Percentiles rank a stretch among this genome's conserved stretches.
Conservation (phyloP, 306 rosid species). For the Carpinus viminea region DNA sequence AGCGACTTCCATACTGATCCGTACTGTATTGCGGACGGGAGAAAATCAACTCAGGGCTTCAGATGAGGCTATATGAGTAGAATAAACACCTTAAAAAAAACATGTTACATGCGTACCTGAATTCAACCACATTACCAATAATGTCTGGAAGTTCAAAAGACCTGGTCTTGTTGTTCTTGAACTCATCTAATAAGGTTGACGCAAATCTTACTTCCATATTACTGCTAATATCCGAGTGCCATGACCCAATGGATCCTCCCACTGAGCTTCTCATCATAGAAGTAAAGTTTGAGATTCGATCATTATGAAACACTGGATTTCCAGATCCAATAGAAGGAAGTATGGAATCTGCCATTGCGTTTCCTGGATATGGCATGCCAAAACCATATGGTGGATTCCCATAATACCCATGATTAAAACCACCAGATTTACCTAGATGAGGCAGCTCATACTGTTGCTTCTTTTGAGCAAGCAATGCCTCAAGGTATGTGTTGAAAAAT, state of each 20-base stretch:
- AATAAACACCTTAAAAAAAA: constrained; percentile 16
- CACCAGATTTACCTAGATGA: constrained; percentile 61
- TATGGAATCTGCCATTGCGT: constrained; percentile 45
- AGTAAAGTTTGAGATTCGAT: constrained; percentile 43
- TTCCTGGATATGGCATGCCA: constrained; percentile 68
- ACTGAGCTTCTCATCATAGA: constrained; percentile 68
- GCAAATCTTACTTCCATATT: constrained; percentile 57
- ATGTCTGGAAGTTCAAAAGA: constrained; percentile 91
- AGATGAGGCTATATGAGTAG: constrained; percentile 24
- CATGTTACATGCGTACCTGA: constrained; percentile 59
- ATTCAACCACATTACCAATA: constrained; percentile 72
- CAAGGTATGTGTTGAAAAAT: no score
- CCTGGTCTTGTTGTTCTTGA: constrained; percentile 82
- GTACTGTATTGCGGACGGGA: constrained; percentile 60
- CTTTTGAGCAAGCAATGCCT: constrained; percentile 69
- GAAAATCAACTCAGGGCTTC: constrained; percentile 28
- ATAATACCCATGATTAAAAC: constrained; percentile 52
- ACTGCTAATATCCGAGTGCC: constrained; percentile 63
- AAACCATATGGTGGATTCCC: constrained; percentile 63
- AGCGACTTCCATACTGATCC: constrained; percentile 99
- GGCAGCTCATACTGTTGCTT: constrained; percentile 78
- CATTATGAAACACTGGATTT: constrained; percentile 63
- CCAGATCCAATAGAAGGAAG: constrained; percentile 67
- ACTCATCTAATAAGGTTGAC: constrained; percentile 81
- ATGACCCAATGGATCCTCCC: constrained; percentile 60